Conservation (phyloP, 768 basidiomycete species). For the Leccinum longicurvipes region DNA sequence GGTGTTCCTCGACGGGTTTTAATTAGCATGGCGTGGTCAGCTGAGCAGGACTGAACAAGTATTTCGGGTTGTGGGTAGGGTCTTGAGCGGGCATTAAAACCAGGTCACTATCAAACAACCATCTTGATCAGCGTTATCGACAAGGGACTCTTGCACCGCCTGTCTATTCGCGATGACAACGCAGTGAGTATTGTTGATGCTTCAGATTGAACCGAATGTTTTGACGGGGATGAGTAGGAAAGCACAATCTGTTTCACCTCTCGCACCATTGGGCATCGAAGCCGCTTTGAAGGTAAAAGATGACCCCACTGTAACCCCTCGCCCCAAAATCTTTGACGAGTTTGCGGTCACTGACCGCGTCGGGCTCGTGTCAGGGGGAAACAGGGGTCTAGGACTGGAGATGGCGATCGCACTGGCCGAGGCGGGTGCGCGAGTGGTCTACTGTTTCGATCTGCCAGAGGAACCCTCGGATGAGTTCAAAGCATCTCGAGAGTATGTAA, state of each 20-base stretch:
- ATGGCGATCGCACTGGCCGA: conserved; percentile 74
- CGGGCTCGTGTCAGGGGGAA: conserved; percentile 60
- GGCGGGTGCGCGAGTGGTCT: conserved; percentile 65
- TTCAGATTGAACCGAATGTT: no score
- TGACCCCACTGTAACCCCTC: conserved; percentile 33
- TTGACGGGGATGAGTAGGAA: conserved; percentile 3
- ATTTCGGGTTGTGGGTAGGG: neutral
- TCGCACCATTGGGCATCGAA: conserved; percentile 60
- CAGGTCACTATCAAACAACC: neutral
- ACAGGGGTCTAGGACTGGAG: conserved; percentile 77
- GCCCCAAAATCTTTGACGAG: conserved; percentile 56
- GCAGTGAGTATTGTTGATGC: conserved; percentile 4
- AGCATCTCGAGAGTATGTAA: conserved; percentile 50
- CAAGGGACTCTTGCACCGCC: neutral
- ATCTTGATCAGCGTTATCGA: conserved; percentile 5
- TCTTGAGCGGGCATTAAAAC: neutral
- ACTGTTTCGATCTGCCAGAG: conserved; percentile 63
- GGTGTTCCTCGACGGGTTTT: neutral
- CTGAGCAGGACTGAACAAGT: neutral
- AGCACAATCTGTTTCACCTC: conserved; percentile 48
- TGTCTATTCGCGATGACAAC: conserved; percentile 5
- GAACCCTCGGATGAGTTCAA: conserved; percentile 57
- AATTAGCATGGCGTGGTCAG: neutral
- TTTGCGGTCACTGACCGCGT: conserved; percentile 57
- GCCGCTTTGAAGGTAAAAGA: conserved; percentile 49